Base-by-base conservation (phyloP, 2,329 filamentous ascomycete species). In the Zymoseptoria pseudotritici region DNA sequence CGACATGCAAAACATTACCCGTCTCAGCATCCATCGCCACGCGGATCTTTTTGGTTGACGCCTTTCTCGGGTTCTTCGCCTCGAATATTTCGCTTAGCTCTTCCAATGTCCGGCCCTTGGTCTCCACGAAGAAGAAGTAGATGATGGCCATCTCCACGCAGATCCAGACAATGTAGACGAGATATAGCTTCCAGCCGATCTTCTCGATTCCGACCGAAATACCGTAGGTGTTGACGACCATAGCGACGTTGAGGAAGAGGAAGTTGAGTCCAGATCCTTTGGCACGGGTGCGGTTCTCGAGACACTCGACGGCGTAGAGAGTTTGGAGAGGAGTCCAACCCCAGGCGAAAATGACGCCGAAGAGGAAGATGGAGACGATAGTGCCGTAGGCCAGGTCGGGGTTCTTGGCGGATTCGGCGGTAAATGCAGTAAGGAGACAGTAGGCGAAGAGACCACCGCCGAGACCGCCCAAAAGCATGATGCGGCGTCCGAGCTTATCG, bases 191-290 rank as follows among this genome's bases (percentile, higher is more conserved):
- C 65, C 65, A 69, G 9, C 66, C 67, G 26, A 69, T 69, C 56
- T 65, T 63, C 7, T 56, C 62, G 13, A 69, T 67, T 0, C 65
- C 65, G 3, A 69, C 64, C 26, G 59, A 62, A 60, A 67, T 68
- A 17, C 66, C 68, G 58, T 69, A 73, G 3, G 68, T 69, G 66
- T 73, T 73, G 58, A 74, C 72, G 62, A 79, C 76, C 54, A 80
- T 75, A 31, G 77, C 76, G 22, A 76, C 65, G 64, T 78, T 75
- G 58, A 78, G 72, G 57, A 75, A 74, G 49, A 78, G 69, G 66
- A 77, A 78, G 53, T 65, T 67, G 6, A 65, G 50, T n/a, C 65
- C 66, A 22, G 58, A 66, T 3, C 66, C 66, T 56, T 76, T 76
- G 13, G 73, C 74, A 50, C 74, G 69, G 4, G 72, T 76, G 31